These are phyloP conservation scores for Vaccinium macrocarpon DNA, from an alignment of 148 eudicot genomes.

Conservation along the genomic window DNA sequence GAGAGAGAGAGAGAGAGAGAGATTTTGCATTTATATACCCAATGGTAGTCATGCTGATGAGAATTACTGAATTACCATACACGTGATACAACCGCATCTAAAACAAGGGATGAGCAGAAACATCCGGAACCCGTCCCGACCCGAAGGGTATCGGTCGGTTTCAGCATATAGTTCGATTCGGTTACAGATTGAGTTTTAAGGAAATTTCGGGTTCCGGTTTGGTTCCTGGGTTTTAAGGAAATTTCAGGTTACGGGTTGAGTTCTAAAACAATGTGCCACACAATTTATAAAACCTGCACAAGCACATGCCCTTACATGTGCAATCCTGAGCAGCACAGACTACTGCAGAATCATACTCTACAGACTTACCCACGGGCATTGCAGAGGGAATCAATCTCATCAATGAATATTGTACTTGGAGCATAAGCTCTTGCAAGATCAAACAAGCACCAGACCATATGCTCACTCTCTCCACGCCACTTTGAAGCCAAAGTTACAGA, in stretches of 20 bases:
- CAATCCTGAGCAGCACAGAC: background rate
- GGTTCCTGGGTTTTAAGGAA: too few species aligned
- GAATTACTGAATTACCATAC: too few species aligned
- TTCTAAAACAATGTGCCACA: too few species aligned
- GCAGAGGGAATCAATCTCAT: slow-evolving; percentile 98
- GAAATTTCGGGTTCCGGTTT: too few species aligned
- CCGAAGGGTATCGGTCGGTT: too few species aligned
- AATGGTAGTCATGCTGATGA: background rate
- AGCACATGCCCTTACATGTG: background rate
- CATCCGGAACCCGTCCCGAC: too few species aligned
- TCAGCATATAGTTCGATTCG: too few species aligned
- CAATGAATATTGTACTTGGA: slow-evolving; percentile 97
- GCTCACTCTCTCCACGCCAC: slow-evolving; percentile 99
- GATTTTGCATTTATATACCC: background rate
- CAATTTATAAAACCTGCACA: too few species aligned
- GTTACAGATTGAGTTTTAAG: too few species aligned
- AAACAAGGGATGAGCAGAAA: too few species aligned
- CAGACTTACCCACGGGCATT: slow-evolving; percentile 82
- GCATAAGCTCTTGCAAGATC: slow-evolving; percentile 98
- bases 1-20: slow-evolving; percentile 4
- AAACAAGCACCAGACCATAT: slow-evolving; percentile 92
- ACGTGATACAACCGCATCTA: background rate
- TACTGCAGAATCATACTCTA: background rate
- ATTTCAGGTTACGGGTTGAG: too few species aligned
- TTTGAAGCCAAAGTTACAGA: slow-evolving; percentile 98